Evolutionary conservation across 768 basidiomycete species (phyloP), one percentile per base, ranked within the genome.

Genomic region (Serendipita sp.): DNA sequence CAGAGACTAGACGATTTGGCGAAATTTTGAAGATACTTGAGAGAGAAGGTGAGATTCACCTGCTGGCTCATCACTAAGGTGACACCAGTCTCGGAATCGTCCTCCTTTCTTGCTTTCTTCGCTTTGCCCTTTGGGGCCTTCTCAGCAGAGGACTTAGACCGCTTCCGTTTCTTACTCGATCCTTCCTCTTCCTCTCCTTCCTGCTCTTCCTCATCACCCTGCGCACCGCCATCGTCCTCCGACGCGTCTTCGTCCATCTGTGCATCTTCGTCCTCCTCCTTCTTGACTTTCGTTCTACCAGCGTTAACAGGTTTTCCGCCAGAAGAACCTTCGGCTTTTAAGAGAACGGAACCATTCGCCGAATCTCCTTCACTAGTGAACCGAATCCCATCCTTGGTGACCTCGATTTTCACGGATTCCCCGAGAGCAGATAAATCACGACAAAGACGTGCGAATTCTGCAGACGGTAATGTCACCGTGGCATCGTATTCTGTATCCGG

Each of bases 401-500:
- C 92, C 69, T 98, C 95, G 72, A 99, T 95, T 48, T 91, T 86
- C 51, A 98, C 94, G 60, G 83, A 86, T 77, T 99, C 96, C 65
- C 96, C 95, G 7, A 99, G 82, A 63, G 83, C 82, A 3, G 86
- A 84, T 28, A 98, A 81, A 74, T 99, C 95, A 63, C 90, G 85
- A 58, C 95, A 92, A 72, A 99, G 97, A 63, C 94, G 85, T 32
- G 85, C 76, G 72, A 99, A 98, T 73, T 99, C 96, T 41, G 78
- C 66, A 0, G 92, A 83, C 5, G 89, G 82, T 83, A 99, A 85
- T 18, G 86, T 85, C 56, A 98, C 85, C 65, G 88, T 86, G 2
- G 92, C 91, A 70, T 98, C 95, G 75, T 98, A 99, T 60, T 94
- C 88, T 2, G 96, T 99, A 68, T 97, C 94, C 15, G 96, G 96